Conservation (phyloP, 495 filamentous ascomycete species). For the Thozetella sp. region DNA sequence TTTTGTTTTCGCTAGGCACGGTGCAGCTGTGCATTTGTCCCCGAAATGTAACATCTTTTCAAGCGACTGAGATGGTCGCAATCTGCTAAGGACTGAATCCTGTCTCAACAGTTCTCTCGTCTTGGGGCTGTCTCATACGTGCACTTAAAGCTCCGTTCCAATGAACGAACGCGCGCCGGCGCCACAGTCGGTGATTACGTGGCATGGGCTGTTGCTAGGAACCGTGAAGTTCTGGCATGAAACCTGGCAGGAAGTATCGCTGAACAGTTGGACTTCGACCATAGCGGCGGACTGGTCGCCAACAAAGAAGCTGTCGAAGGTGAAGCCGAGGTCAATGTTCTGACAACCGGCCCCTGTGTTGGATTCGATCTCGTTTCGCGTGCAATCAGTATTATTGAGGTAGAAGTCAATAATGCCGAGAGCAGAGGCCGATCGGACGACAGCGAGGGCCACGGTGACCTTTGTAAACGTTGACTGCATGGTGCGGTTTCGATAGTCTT, state of each 20-base stretch:
- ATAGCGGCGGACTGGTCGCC: not conserved
- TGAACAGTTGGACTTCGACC: not conserved
- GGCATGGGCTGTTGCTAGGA: not conserved
- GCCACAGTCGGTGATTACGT: not conserved
- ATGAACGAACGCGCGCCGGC: not conserved
- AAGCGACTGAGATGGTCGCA: too few relatives aligned
- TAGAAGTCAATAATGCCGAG: not conserved
- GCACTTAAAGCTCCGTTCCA: not conserved
- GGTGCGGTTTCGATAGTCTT: too few relatives aligned
- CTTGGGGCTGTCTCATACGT: too few relatives aligned
- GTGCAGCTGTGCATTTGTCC: too few relatives aligned
- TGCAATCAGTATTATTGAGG: not conserved
- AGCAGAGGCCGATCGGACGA: not conserved
- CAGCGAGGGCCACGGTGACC: not conserved
- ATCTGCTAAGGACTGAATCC: too few relatives aligned
- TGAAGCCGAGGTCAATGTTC: not conserved
- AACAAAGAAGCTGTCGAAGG: not conserved
- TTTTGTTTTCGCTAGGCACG: too few relatives aligned
- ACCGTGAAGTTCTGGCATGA: not conserved
- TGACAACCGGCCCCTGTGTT: not conserved
- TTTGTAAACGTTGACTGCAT: not conserved
- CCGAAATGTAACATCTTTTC: too few relatives aligned
- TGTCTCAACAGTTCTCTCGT: too few relatives aligned
- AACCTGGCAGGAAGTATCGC: not conserved
- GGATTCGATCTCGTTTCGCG: not conserved